Evolutionary conservation across 345 rosid genomes (phyloP), one percentile per base, ranked within the genome.

Genomic region (Melaleuca alternifolia): DNA sequence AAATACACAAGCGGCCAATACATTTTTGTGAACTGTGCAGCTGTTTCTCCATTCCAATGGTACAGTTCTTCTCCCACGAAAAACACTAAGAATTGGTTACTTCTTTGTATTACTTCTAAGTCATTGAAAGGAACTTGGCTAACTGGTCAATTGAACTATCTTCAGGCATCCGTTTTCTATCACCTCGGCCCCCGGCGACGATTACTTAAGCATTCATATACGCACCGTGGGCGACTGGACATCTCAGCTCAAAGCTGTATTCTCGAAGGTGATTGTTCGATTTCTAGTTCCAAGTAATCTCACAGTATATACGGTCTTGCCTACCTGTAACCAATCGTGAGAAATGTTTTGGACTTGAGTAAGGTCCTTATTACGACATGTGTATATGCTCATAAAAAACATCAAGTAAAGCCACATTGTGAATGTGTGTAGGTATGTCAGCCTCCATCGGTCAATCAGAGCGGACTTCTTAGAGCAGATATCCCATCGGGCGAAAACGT

Each of bases 191-290:
- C 93, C 95, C 3, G 94, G 92, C 15, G 97, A 93, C 0, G 95
- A 94, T 59, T 94, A 92, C 87, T 86, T 93, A 54, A 93, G 94
- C 88, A 61, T 94, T 56, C 96, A 93, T 50, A 94, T 93, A 51
- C 92, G 96, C 26, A 93, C 96, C 10, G 82, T 96, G 53, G 99
- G 97, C 6, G 99, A 96, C 77, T 95, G 97, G 99, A 96, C 98
- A 75, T 87, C 93, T 9, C 93, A 95, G 83, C 96, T 95, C 87
- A 96, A 93, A 88, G 50, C 91, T 76, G 87, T 93, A 26, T 95
- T 94, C 89, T 89, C 90, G 0, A 91, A 92, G 95, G 98, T 95
- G 87, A 54, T 86, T 44, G 51, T 8, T 62, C 26, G 23, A n/a
- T 13, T 30, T 30, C 37, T 33, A 23, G 12, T 18, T 54, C 21